Conservation (phyloP, 345 rosid genomes). For the Noccaea bulbosa region DNA sequence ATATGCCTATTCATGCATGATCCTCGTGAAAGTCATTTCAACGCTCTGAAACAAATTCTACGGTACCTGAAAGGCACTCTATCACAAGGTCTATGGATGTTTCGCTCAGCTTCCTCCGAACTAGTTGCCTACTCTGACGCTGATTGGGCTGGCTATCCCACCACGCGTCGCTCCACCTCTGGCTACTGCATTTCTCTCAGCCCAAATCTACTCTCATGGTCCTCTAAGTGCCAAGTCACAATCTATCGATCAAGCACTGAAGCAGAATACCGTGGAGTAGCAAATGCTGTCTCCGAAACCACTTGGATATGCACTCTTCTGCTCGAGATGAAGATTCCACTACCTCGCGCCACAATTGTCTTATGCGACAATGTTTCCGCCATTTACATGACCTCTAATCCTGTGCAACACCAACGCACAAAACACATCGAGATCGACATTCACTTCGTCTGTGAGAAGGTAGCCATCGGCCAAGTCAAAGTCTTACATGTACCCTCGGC, state of each 20-base stretch:
- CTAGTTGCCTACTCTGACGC: neutral
- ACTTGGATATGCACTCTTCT: neutral
- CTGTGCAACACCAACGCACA: too few species aligned
- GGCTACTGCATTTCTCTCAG: neutral
- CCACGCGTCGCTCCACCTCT: accelerated
- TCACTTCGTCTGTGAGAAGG: neutral
- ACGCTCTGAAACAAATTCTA: neutral
- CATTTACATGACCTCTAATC: neutral
- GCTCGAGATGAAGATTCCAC: neutral
- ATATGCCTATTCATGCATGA: neutral
- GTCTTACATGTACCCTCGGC: neutral
- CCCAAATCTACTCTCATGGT: neutral
- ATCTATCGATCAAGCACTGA: neutral
- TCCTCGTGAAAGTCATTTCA: neutral
- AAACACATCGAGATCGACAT: neutral
- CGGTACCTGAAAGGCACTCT: neutral
- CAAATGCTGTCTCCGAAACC: neutral
- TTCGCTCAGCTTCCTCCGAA: accelerated
- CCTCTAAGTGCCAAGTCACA: neutral
- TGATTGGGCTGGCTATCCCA: neutral
- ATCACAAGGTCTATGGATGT: accelerated
- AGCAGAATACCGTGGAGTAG: neutral
- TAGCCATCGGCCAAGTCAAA: neutral
- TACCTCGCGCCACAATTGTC: accelerated
- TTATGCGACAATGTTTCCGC: neutral